phyloP scores from a whole-genome alignment of 768 basidiomycete species.

The Porpolomopsis calyptriformis region DNA sequence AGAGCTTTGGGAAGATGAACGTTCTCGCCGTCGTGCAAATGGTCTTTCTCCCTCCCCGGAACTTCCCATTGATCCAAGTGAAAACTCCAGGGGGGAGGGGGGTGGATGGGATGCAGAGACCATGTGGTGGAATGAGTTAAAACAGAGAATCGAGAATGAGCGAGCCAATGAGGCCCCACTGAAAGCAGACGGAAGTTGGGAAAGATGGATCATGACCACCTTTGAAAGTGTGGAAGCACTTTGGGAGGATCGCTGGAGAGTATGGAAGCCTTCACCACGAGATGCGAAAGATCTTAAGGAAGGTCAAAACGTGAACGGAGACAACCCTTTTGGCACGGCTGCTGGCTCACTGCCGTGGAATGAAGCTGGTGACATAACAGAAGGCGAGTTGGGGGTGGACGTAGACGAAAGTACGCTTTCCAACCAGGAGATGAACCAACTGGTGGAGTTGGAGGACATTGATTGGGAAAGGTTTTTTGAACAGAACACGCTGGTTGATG shows the following conservation, averaged over 20 bases:
- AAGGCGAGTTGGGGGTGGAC: conserved; percentile 26
- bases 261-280: conserved; percentile 40
- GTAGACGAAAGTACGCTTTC: conserved; percentile 44
- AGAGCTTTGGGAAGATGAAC: conserved; percentile 95
- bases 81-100: conserved; percentile 44
- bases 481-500: conserved; percentile 21
- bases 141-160: conserved; percentile 45
- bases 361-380: conserved; percentile 12
- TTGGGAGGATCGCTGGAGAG: conserved; percentile 57
- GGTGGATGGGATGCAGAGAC: conserved; percentile 64
- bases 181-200: conserved; percentile 35
- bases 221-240: conserved; percentile 86
- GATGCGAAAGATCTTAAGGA: conserved; percentile 8
- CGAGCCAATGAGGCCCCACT: conserved; percentile 16
- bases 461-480: conserved; percentile 20
- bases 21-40: conserved; percentile 51
- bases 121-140: conserved; percentile 67
- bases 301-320: conserved; percentile 3
- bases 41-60: conserved; percentile 67
- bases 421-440: conserved; percentile 35
- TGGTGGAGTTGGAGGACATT: conserved; percentile 16
- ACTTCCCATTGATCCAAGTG: conserved; percentile 61
- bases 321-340: conserved; percentile 5
- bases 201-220: conserved; percentile 69
- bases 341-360: conserved; percentile 9